Evolutionary conservation across 352 stramenopile genomes (phyloP), one percentile per base, ranked within the genome.

Genomic region (Phytophthora agathidicida): DNA sequence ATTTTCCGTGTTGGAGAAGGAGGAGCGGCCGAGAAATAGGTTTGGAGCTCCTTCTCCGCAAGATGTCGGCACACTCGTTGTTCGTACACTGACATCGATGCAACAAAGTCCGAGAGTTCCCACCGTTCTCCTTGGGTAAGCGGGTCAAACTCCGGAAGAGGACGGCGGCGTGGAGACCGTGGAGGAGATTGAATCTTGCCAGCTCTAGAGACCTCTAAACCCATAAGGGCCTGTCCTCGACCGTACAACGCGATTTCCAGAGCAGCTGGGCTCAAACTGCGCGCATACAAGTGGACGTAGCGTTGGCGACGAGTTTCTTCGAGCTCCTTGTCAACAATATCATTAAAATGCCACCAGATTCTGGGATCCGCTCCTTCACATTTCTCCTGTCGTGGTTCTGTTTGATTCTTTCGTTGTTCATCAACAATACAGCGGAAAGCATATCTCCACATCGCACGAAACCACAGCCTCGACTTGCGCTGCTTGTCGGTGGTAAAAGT

Each of bases 371-470:
- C 28, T 19, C 46, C 30, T 3, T 38, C 27, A 39, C 11, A 27
- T 32, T 13, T 37, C 6, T 56, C 33, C 8, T 51, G 26, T 30
- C 23, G 10, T 2, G 38, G 27, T n/a, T 60, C 45, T n/a, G 41
- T 57, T 55, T 47, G 4, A 22, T 55, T 20, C 60, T 57, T 33
- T 50, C n/a, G 64, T 5, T 56, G 61, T 13, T 75, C 52, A 2
- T 78, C 51, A 5, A 89, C 42, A 9, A 91, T 58, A 28, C 77
- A 83, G 5, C 60, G 68, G 10, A 73, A 72, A 20, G 83, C 81
- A 28, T 86, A 93, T 22, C 66, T 70, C 83, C 83, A 93, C 77
- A 91, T 89, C 14, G 47, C 70, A 6, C 78, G 71, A n/a, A 87
- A 62, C 82, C 82, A 91, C 19, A 31, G 31, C 5, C 62, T 65